phyloP scores from a whole-genome alignment of 495 filamentous ascomycete genomes.

The Hypoxylon lenormandii region DNA sequence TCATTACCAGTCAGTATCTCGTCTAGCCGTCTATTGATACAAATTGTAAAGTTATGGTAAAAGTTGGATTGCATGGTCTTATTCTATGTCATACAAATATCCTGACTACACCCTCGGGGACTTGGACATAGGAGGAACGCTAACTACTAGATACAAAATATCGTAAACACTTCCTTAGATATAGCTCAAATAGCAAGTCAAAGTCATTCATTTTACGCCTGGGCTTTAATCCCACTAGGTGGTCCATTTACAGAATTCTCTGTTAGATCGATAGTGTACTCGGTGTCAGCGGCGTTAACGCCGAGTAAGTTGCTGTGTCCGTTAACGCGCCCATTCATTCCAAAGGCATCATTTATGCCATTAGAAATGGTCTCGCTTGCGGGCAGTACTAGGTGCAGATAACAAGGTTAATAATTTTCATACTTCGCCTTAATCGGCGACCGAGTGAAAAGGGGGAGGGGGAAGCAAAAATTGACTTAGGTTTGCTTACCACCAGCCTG shows the following conservation, averaged over 20 bases:
- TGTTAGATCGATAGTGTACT: constrained; percentile 9
- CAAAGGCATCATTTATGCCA: not conserved
- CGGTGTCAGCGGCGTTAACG: not conserved
- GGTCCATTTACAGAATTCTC: constrained; percentile 12
- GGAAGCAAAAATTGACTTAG: too few relatives aligned
- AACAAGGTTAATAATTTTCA: not conserved
- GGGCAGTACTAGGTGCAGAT: not conserved
- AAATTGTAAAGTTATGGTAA: too few relatives aligned
- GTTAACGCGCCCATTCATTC: constrained; percentile 13
- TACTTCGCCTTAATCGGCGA: not conserved
- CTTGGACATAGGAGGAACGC: too few relatives aligned
- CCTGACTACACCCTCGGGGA: too few relatives aligned
- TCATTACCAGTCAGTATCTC: too few relatives aligned
- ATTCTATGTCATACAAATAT: too few relatives aligned
- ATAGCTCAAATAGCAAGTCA: not conserved
- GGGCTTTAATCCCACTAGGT: constrained; percentile 32
- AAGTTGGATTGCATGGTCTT: too few relatives aligned
- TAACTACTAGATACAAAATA: too few relatives aligned
- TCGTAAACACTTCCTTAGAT: too few relatives aligned
- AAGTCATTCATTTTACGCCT: constrained; percentile 24
- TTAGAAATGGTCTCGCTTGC: not conserved
- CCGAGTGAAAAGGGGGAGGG: not conserved
- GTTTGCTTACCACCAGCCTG: constrained; percentile 26
- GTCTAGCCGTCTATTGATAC: too few relatives aligned
- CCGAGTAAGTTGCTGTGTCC: constrained; percentile 10